Evolutionary conservation across 352 stramenopile species (phyloP), one percentile per base, ranked within the genome.

Genomic region (Phytophthora megakarya): DNA sequence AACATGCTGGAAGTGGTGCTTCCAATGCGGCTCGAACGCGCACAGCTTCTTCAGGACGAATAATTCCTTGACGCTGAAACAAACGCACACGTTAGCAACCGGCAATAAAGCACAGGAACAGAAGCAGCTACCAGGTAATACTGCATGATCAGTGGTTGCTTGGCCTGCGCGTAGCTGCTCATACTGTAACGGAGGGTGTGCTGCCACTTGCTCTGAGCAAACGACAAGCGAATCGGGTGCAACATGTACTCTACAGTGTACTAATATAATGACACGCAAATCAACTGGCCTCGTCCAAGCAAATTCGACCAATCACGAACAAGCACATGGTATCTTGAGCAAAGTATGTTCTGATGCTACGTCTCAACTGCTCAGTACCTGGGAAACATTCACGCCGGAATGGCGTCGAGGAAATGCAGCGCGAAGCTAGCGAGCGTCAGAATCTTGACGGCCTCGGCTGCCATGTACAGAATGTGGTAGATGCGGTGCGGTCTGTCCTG

Each of bases 1-100:
- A 92, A 70, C 83, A 92, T 32, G 82, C 78, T 10, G 83, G 83
- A 48, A 92, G 68, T 32, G 81, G 78, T 43, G 70, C 70, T 21
- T 83, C 52, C 19, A 92, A 70, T 16, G 80, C 88, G 18, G 59
- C 57, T 38, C 76, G 73, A 65, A 88, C 81, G 13, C 65, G 46
- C 10, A 61, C 67, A 43, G 80, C 62, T 48, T 88, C 66, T 8
- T 82, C 74, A 0, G 45, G 44, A 5, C 30, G 58, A 56, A 92
- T 89, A 19, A 92, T 66, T 16, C 83, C 78, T 83, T 92, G 83
- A 6, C 44, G 69, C 80, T 91, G 47, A 46, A 23, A 19, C 42
- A 55, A 33, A 28, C 7, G 35, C 9, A 44, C 42, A 35, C 48
- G 58, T 46, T 5, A 44, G 30, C 13, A 44, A 10, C 5, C 8